Base-by-base conservation (phyloP, 1,284 basidiomycete genomes). In the Ceratorhiza oryzae-sativae region DNA sequence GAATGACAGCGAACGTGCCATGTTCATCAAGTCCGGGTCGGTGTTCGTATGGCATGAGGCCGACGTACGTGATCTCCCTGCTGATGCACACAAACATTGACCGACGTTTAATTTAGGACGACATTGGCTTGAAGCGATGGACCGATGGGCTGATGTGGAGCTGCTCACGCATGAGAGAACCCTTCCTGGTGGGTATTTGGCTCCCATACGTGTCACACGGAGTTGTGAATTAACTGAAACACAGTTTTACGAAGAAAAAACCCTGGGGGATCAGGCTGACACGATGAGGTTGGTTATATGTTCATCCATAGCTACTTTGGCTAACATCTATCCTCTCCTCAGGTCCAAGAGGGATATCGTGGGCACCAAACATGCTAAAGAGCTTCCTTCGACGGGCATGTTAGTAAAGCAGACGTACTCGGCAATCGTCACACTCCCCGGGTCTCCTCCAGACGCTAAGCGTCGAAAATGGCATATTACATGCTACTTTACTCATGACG, bases 71-170 rank as follows among this genome's bases (percentile, higher is more conserved):
- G 56, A 45, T 41, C 12, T 32, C 41, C 20, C 51, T 36, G 15
- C 45, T 51, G 34, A 56, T 56, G 55, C 30, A 27, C 12, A 25
- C 55, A 42, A 41, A 48, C 42, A 58, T 45, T 46, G 41, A 58
- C 67, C 42, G 39, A 58, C 59, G 15, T 45, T 34, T 32, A 15
- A 55, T 23, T 18, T 23, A 70, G 67, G 67, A 70, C 30, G 67
- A 55, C 46, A 56, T 58, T 4, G 86, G 86, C 10, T 79, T 88
- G 72, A 88, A 86, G 78, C 81, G 86, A 74, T 87, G 86, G 86
- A 87, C 87, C 79, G 88, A 89, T 80, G 87, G 87, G 27, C 83
- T 87, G 39, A 83, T 88, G 62, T 88, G 87, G 87, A 87, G 87
- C 67, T 72, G 55, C 51, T 68, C 53, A 8, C 41, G 55, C 48